Evolutionary conservation across 73 alveolate genomes (phyloP).

Genomic region (Diophrys appendiculata): DNA sequence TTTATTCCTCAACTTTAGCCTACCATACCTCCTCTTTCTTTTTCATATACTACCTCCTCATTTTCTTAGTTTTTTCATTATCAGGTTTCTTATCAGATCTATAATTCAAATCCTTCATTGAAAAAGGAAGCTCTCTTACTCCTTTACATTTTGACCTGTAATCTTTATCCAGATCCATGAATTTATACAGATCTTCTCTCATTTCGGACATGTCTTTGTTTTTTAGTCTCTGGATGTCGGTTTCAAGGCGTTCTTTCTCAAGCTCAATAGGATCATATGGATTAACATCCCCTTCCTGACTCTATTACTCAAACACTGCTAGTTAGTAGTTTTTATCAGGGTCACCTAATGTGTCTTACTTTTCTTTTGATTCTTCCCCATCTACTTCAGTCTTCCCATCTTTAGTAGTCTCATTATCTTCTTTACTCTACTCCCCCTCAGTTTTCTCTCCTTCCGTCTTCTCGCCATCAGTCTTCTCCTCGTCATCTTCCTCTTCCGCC

Average conservation of each 20-base stretch:
- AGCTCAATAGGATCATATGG: neutral
- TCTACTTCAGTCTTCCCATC: neutral
- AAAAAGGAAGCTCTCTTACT: slow-evolving; percentile 13
- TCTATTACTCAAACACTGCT: neutral
- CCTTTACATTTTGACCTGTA: slow-evolving; percentile 13
- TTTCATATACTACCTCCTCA: neutral
- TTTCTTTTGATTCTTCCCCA: slow-evolving; percentile 1
- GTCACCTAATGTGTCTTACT: neutral
- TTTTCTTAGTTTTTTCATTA: neutral
- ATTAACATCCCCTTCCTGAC: too few relatives aligned
- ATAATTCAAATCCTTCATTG: slow-evolving; percentile 27
- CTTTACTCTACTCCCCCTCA: neutral
- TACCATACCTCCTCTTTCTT: neutral
- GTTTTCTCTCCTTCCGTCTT: neutral
- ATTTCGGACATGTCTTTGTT: neutral
- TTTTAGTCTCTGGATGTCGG: neutral
- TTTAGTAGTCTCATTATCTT: neutral
- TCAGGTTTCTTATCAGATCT: slow-evolving; percentile 12
- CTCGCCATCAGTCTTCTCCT: too few relatives aligned
- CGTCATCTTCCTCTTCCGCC: too few relatives aligned
- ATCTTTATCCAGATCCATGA: neutral
- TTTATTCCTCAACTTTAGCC: neutral
- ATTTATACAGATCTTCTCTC: neutral
- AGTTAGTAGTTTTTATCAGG: neutral
- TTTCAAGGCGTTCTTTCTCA: slow-evolving; percentile 10